Percentiles rank a stretch among this genome's conserved stretches.
These are phyloP conservation scores for Cyclocybe cylindracea DNA, from an alignment of 768 basidiomycete species.

Conservation along the genomic window DNA sequence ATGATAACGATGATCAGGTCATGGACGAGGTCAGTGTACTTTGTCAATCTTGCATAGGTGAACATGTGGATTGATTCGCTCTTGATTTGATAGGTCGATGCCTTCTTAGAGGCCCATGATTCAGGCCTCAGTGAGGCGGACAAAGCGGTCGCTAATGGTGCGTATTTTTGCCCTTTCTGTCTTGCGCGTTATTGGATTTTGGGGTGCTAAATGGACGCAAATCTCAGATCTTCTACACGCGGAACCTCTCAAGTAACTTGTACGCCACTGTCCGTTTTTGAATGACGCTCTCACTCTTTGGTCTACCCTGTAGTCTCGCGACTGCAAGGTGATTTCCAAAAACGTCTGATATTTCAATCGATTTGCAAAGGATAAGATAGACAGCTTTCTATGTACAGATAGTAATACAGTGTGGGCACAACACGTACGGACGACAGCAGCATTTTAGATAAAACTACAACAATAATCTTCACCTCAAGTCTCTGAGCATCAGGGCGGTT, in stretches of 20 bases:
- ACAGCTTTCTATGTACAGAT: conserved; percentile 19
- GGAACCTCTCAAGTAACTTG: conserved; percentile 51
- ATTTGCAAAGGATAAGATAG: conserved; percentile 1
- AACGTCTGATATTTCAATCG: conserved; percentile 2
- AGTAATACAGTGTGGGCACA: conserved; percentile 8
- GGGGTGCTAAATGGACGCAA: background rate
- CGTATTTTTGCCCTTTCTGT: background rate
- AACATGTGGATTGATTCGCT: conserved; percentile 1
- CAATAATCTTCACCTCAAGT: background rate
- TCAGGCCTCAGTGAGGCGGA: conserved; percentile 81
- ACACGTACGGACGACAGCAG: background rate
- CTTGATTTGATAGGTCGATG: conserved; percentile 64
- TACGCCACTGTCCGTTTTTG: background rate
- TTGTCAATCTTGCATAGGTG: conserved; percentile 9
- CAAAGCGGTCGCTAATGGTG: conserved; percentile 75
- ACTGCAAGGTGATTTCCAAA: background rate
- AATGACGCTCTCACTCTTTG: background rate
- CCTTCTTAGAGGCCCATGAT: conserved; percentile 93
- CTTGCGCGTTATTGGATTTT: background rate
- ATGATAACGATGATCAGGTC: conserved; percentile 61
- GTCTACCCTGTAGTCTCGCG: background rate
- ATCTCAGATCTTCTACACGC: conserved; percentile 58
- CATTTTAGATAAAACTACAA: too few relatives aligned
- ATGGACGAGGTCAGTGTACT: conserved; percentile 75
- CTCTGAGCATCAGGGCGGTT: too few relatives aligned